Base-by-base conservation (phyloP, 2,329 filamentous ascomycete species). In the Xylariales sp. region DNA sequence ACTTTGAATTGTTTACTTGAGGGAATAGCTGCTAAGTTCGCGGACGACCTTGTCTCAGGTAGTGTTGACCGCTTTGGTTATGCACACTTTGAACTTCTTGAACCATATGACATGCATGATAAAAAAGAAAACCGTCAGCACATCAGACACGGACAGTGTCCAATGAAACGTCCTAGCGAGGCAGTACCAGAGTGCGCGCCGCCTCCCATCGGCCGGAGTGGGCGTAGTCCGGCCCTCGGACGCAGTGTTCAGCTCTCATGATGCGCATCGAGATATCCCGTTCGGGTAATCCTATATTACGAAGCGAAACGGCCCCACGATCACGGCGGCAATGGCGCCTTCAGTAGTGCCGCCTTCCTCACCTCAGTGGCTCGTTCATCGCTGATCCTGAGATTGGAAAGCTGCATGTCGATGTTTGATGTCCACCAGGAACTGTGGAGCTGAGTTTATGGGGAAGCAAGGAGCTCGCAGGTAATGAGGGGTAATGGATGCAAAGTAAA, bases 51-150 rank as follows among this genome's bases (percentile, higher is more conserved):
- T 31, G 35, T 38, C 35, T 30, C 34, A 37, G 40, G 37, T 41
- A 35, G 32, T 40, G 33, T 42, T 42, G 42, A 47, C 48, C 44
- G 44, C 39, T 32, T 40, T 31, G n/a, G n/a, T n/a, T 27, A 16
- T 18, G 12, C n/a, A 17, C 21, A 15, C 15, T 20, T 29, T 27
- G 24, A 37, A 29, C 25, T 15, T 5, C 14, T n/a, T 14, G 24
- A 6, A 28, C 13, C 18, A 20, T 33, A 46, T 46, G 35, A 47
- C 45, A 33, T 48, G 48, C 46, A 51, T 51, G 27, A 31, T 16
- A 33, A 42, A 30, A 40, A 43, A 40, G 43, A 38, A 38, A 40
- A 32, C 31, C 30, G 33, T 35, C 40, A 36, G 37, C 44, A 40
- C n/a, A n/a, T n/a, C n/a, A 35, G 31, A 36, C 33, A 24, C 42